Base-by-base conservation (phyloP, 2,329 filamentous ascomycete genomes). In the Colletotrichum lini region DNA sequence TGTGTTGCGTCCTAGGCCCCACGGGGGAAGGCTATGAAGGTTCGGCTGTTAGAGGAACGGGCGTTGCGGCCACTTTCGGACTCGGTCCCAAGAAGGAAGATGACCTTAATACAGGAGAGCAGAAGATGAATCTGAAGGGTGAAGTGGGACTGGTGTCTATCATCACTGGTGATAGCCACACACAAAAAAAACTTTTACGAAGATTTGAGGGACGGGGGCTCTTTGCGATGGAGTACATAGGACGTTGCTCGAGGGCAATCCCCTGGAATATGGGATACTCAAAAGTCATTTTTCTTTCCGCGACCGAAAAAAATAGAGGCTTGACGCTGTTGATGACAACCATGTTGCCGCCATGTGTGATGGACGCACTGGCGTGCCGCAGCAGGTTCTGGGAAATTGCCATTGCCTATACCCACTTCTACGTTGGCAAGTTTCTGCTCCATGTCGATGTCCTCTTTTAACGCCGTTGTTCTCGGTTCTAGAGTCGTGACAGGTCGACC, bases 281-380 rank as follows among this genome's bases (percentile, higher is more conserved):
- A 73, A 73, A 73, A 73, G 72, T 73, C 53, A 62, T 47, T 67
- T 65, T 26, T 67, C 38, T 44, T 45, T 56, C 18, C 18, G 60
- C 38, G 38, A 63, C 49, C 38, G 38, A 63, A 63, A 63, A 63
- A 63, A 53, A 53, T 53, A 63, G 38, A 63, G 60, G 47, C 49
- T 52, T 54, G 52, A 40, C 38, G 35, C 47, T 30, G 47, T 45
- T 30, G 12, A 42, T 63, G 60, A 63, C 47, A 23, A 63, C 47
- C 38, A 63, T 23, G 8, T 30, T 10, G 5, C 44, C 21, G 18
- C 18, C 16, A 21, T n/a, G 21, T 30, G 35, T 21, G 21, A 16
- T 13, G 5, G 3, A 15, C n/a, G 30, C 30, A 9, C 53, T 8
- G 35, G 6, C 30, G 30, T 30, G 30, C 30, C 35, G 53, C 8